Evolutionary conservation across 768 basidiomycete genomes (phyloP), one percentile per base, ranked within the genome.

Genomic region (Candolleomyces efflorescens): DNA sequence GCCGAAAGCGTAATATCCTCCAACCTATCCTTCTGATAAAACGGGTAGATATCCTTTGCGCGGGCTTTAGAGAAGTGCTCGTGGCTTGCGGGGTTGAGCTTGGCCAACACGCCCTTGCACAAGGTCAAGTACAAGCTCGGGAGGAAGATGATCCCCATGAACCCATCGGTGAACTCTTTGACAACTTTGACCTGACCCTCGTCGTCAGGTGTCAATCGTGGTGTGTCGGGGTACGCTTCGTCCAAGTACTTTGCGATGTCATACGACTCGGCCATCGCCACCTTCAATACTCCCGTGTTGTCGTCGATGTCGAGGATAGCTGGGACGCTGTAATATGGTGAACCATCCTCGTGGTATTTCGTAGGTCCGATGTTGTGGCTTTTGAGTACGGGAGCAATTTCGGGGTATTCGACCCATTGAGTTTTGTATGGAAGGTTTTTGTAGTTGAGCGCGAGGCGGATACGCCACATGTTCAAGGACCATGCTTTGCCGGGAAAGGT

Each of bases 361-460:
- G 81, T 81, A 0, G 86, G 85, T 0, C 77, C 81, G 0, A 86
- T 87, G 5, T 78, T 78, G 36, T 87, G 81, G 2, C 78, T 69
- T 17, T 78, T 78, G 24, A 90, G 65, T 1, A 82, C 83, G 7
- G 72, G 58, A 27, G 32, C 88, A 32, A 92, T 80, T 32, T 90
- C 84, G n/a, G 85, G 77, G 58, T 87, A 82, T 36, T 89, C 84
- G 23, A 91, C 73, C 85, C 85, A 89, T 26, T 78, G 71, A 0
- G 89, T 92, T 39, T 78, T 79, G 65, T 90, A 87, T 0, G 78
- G 82, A 5, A 92, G 78, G 5, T 84, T 78, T 65, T 90, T 90
- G 66, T 81, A 89, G 65, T 90, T 90, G 18, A 91, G 73, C 44
- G 88, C 82, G 54, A 89, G 80, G 3, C 56, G 47, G 2, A 27